These are phyloP conservation scores for Pseudohalonectria lignicola DNA, from an alignment of 2,329 filamentous ascomycete species.

Conservation along the genomic window DNA sequence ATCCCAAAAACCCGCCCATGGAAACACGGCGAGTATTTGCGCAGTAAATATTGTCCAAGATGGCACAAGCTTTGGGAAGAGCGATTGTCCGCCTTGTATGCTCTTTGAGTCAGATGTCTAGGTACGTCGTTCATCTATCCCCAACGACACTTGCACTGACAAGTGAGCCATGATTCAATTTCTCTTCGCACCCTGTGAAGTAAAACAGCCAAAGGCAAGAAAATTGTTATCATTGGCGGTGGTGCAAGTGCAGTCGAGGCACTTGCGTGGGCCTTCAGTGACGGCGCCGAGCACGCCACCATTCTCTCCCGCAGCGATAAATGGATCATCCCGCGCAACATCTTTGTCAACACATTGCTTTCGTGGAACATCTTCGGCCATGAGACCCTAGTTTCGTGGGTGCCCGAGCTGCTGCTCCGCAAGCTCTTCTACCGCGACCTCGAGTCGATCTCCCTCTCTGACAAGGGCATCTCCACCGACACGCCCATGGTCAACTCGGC, in stretches of 20 bases:
- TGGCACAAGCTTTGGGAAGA: too few relatives aligned
- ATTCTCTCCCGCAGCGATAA: constrained; percentile 72
- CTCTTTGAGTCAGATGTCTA: too few relatives aligned
- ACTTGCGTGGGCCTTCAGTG: constrained; percentile 63
- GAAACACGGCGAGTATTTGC: too few relatives aligned
- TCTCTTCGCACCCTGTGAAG: too few relatives aligned
- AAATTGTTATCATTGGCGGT: constrained; percentile 64
- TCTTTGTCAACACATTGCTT: constrained; percentile 61
- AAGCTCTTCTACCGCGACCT: constrained; percentile 79
- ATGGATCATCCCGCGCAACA: constrained; percentile 78
- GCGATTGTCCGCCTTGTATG: too few relatives aligned
- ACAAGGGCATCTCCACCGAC: constrained; percentile 67
- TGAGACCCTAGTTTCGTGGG: constrained; percentile 64
- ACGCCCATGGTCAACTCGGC: constrained; percentile 84
- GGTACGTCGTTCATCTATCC: too few relatives aligned
- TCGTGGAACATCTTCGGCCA: constrained; percentile 70
- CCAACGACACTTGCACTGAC: too few relatives aligned
- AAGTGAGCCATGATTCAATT: too few relatives aligned
- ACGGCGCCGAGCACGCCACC: constrained; percentile 55
- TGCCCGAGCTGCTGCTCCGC: constrained; percentile 65
- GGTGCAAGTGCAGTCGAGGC: constrained; percentile 76
- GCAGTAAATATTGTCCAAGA: too few relatives aligned
- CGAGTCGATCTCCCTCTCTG: constrained; percentile 56
- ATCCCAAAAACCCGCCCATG: too few relatives aligned
- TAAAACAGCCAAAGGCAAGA: constrained; percentile 62